Evolutionary conservation across 257 asterid genomes (phyloP).

Genomic region (Solanum peruvianum): DNA sequence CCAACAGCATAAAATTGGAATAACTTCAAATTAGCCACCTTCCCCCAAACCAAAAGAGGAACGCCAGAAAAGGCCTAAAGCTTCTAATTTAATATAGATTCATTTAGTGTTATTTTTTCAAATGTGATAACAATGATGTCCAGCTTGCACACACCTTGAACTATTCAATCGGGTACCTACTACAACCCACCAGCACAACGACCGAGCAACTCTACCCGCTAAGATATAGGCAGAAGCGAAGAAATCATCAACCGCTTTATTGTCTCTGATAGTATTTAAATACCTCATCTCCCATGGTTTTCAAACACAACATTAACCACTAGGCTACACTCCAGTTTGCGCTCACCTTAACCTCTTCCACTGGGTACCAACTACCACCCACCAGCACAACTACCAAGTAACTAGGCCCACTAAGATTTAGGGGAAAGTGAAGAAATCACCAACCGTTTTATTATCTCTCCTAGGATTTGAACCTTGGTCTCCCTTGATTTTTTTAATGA

Average conservation of each 20-base stretch:
- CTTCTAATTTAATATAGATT: background rate
- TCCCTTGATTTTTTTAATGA: background rate
- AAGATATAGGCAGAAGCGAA: background rate
- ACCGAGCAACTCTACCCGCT: background rate
- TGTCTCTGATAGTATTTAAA: background rate
- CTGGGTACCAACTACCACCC: background rate
- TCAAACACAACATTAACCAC: background rate
- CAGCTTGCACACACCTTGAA: background rate
- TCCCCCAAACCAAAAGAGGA: background rate
- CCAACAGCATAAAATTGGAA: background rate
- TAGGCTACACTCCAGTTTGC: background rate
- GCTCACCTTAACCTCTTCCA: background rate
- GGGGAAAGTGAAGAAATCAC: background rate
- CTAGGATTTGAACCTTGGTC: background rate
- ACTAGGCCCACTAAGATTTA: background rate
- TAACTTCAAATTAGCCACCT: background rate
- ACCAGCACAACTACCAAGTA: background rate
- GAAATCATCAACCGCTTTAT: background rate
- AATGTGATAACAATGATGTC: background rate
- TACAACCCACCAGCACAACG: background rate
- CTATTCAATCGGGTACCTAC: background rate
- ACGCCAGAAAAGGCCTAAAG: background rate
- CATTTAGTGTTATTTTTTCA: background rate
- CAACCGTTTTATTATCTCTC: background rate
- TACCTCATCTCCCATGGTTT: background rate